Evolutionary conservation across 2,329 filamentous ascomycete genomes (phyloP), one percentile per base, ranked within the genome.

Genomic region (Paecilomyces formosus): DNA sequence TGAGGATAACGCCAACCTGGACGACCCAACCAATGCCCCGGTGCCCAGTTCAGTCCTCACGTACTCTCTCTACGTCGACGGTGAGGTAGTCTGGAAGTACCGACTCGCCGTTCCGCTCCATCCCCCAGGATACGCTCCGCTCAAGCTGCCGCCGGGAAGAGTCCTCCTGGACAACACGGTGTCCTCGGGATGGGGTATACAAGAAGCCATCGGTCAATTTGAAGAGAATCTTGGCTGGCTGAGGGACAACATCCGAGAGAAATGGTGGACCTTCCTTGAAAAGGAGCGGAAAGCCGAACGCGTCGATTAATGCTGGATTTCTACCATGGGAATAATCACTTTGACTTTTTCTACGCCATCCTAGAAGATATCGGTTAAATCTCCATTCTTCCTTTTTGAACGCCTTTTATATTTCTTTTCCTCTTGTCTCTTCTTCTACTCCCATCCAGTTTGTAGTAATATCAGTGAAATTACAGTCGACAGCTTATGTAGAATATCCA

Each of bases 31-130:
- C n/a, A 21, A 6, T 15, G 39, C 35, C 7, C 57, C 58, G 8
- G 58, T 61, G 15, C 58, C 52, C 1, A 56, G 61, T 6, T 92
- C 88, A 68, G 82, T 87, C 49, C 77, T 99, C 35, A 87, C 86
- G 53, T 97, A 96, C 69, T 83, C 85, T 3, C 78, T 97, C 1
- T 97, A 88, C 70, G 81, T 97, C 18, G 89, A 96, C 71, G 93
- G 92, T 1, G 76, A 83, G 51, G 87, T 93, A 70, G 81, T 80
- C 1, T 97, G 93, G 93, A 88, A 72, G 57, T 78, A 79, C 61
- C 66, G 66, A 49, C 69, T 79, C 3, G 70, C 68, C 56, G 70
- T 75, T 22, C 76, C 76, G 0, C 49, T 74, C 22, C 59, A 59
- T 3, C 60, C 61, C 18, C 55, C 54, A 11, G 59, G 59, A 50